Base-by-base conservation (phyloP, 2,329 filamentous ascomycete genomes). In the Diaporthe destruens region DNA sequence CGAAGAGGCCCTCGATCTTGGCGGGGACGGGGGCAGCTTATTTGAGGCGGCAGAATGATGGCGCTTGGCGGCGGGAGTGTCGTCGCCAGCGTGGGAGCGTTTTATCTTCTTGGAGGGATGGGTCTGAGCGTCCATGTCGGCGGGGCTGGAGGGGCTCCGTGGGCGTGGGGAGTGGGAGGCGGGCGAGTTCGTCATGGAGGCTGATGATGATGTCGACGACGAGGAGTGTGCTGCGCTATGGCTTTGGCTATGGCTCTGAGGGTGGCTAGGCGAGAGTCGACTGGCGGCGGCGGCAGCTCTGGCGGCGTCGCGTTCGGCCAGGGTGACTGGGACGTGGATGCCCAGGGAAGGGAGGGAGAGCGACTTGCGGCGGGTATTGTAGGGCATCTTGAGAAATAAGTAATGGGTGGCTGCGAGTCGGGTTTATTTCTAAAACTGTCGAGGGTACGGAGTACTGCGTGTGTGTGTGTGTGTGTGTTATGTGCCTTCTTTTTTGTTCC, bases 311-410 rank as follows among this genome's bases (percentile, higher is more conserved):
- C 90, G 86, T 75, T 89, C 84, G 79, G 90, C 88, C 79, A 91
- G 86, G 78, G 88, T 86, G 79, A 92, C 89, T 76, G 93, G 92
- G 76, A 98, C 87, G 79, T 96, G 94, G 78, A 98, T 98, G 81
- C 96, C 96, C 79, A 98, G 89, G 77, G 95, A 97, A 74, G 94
- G 93, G 80, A 98, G 87, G 75, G 95, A 98, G 77, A 99, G 87
- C 80, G 95, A 98, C 87, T 98, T 98, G 84, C 95, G 92, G 84
- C 96, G 93, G 77, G 96, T 98, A 84, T 98, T 98, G 88, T 98
- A 98, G 80, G 93, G 93, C 94, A 98, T 98, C 79, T 78, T 77
- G 75, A 75, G 29, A 29, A 29, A 29, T 29, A 29, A 32, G n/a
- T 39, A 39, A 39, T 39, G 36, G 29, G 18, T 29, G 49, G 16